Conservation (phyloP, 169 alveolate species). For the Plasmodium cynomolgi region DNA sequence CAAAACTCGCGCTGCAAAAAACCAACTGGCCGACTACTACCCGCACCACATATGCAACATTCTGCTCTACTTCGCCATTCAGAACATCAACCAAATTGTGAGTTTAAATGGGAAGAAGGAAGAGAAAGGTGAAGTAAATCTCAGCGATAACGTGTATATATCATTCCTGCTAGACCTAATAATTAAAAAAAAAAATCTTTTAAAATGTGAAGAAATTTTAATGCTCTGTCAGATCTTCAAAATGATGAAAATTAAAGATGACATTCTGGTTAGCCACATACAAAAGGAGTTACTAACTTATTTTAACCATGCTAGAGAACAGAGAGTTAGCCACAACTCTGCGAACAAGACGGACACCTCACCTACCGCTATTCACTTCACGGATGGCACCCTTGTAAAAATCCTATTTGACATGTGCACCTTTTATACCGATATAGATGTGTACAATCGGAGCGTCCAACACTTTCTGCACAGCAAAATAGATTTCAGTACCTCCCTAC, state of each 20-base stretch:
- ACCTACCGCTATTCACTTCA: neutral
- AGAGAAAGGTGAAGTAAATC: neutral
- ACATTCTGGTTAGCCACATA: conserved; percentile 19
- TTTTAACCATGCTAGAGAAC: neutral
- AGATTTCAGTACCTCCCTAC: conserved; percentile 40
- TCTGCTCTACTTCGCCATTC: conserved; percentile 55
- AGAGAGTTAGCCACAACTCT: neutral
- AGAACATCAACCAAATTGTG: conserved; percentile 11
- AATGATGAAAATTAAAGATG: conserved; percentile 49
- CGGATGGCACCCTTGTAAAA: conserved; percentile 31
- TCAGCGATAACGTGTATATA: conserved; percentile 2
- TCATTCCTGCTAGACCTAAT: conserved; percentile 19
- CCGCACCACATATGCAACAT: conserved; percentile 73
- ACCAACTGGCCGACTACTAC: conserved; percentile 13
- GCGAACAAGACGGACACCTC: neutral
- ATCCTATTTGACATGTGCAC: conserved; percentile 71
- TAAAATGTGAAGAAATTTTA: conserved; percentile 62
- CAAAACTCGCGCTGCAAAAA: neutral
- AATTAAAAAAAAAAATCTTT: conserved; percentile 42
- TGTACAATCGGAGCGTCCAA: conserved; percentile 37
- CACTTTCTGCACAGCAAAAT: conserved; percentile 39
- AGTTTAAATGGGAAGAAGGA: neutral
- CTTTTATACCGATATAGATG: conserved; percentile 50
- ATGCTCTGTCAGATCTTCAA: conserved; percentile 65
- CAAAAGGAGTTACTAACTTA: conserved; percentile 34